Base-by-base conservation (phyloP, 2,329 filamentous ascomycete species). In the Aspergillus costaricaensis region DNA sequence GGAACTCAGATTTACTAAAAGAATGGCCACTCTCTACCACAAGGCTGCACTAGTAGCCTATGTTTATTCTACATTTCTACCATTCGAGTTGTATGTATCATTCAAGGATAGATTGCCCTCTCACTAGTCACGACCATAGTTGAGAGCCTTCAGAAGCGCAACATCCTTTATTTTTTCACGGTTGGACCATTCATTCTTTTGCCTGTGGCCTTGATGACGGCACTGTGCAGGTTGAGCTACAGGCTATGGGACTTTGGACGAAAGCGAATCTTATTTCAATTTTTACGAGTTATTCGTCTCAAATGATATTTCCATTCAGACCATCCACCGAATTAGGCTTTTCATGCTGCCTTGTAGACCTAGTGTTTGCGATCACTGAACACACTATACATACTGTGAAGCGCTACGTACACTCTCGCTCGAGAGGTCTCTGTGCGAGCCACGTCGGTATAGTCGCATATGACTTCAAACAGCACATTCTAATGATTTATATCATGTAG, bases 71-170 rank as follows among this genome's bases (percentile, higher is more conserved):
- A 27, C 39, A 25, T 30, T 54, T 23, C 51, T 44, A 6, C 32
- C 15, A 27, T 50, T 50, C 41, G 27, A 32, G 25, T 27, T 55
- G 39, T 55, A 55, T 47, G 39, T 44, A 44, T 44, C 25, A 55
- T 23, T 5, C 21, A 41, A 27, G 52, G 43, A 44, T 55, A 32
- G 39, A 44, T 36, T 36, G 25, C 39, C 36, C 53, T 55, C 53
- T 55, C 53, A 55, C 53, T 55, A 55, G 53, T 55, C 23, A 55
- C 39, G 53, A 36, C 30, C 17, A 55, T 55, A 47, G 53, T 55
- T 19, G 53, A 55, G 53, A 55, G 47, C 47, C 47, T 55, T 32
- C 9, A n/a, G 36, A 30, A 55, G 25, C 17, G 52, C 52, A 55
- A 41, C n/a, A n/a, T 30, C 27, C 47, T 23, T 49, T 49, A 25